Conservation (phyloP, 1,284 basidiomycete genomes). For the Gomphus bonarii region DNA sequence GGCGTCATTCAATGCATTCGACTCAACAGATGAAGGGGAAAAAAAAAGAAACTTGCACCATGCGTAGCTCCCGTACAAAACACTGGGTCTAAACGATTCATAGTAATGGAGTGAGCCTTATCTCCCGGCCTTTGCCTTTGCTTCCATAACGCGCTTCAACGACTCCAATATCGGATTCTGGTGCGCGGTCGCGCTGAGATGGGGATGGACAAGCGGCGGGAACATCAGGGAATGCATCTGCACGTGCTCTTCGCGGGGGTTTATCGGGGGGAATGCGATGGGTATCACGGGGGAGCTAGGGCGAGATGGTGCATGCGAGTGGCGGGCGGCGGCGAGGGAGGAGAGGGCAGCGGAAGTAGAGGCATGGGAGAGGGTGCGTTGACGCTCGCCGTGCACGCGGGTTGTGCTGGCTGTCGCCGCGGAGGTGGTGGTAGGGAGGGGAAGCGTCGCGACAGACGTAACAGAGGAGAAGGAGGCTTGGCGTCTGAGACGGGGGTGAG, state of each 20-base stretch:
- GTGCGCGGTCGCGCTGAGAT: slow-evolving; percentile 53
- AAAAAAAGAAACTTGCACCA: too few species aligned
- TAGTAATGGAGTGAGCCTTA: not conserved
- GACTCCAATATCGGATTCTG: slow-evolving; percentile 58
- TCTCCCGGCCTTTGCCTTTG: slow-evolving; percentile 26
- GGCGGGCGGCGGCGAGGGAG: slow-evolving; percentile 46
- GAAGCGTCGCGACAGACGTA: slow-evolving; percentile 52
- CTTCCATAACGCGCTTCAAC: slow-evolving; percentile 53
- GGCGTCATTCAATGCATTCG: not conserved
- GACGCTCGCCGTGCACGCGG: slow-evolving; percentile 7
- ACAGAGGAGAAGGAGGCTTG: slow-evolving; percentile 58
- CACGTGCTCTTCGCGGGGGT: slow-evolving; percentile 16
- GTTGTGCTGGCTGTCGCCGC: slow-evolving; percentile 28
- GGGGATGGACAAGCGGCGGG: slow-evolving; percentile 54
- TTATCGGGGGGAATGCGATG: slow-evolving; percentile 39
- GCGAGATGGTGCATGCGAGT: slow-evolving; percentile 27
- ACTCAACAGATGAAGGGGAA: too few species aligned
- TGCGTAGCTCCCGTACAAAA: not conserved
- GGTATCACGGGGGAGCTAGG: slow-evolving; percentile 39
- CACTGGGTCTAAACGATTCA: not conserved
- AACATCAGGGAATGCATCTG: slow-evolving; percentile 53
- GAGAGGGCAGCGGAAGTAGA: slow-evolving; percentile 56
- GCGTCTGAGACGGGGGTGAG: slow-evolving; percentile 22
- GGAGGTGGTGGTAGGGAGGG: slow-evolving; percentile 26
- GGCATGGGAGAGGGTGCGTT: slow-evolving; percentile 52